phyloP scores from a whole-genome alignment of 176 grass and related monocot species.

The Oryza coarctata region DNA sequence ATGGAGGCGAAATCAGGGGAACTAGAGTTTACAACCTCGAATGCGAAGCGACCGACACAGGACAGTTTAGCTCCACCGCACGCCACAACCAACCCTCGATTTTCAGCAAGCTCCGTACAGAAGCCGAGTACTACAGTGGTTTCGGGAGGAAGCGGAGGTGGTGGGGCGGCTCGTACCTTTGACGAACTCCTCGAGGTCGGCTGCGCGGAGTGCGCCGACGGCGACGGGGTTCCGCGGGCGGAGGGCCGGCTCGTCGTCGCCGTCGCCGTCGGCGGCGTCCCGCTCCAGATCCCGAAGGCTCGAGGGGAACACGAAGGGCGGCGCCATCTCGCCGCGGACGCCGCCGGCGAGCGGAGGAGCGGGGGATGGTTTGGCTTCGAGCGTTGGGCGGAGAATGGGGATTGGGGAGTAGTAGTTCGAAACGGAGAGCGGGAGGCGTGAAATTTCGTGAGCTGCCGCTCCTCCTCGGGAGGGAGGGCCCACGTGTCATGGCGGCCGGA shows the following conservation, averaged over 20 bases:
- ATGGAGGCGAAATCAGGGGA: neutral
- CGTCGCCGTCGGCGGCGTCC: slow-evolving; percentile 26
- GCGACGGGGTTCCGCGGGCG: slow-evolving; percentile 58
- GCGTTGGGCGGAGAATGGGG: neutral
- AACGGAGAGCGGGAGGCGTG: slow-evolving; percentile 46
- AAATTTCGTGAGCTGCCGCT: neutral
- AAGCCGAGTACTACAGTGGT: neutral
- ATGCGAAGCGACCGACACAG: neutral
- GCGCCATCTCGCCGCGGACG: slow-evolving; percentile 52
- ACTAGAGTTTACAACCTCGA: slow-evolving; percentile 8
- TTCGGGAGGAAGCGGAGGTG: neutral
- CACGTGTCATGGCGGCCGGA: neutral
- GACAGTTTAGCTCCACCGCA: neutral
- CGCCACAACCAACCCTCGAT: neutral
- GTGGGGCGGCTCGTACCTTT: slow-evolving; percentile 53
- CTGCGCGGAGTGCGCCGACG: slow-evolving; percentile 57
- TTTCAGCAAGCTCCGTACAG: neutral
- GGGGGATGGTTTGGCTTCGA: neutral
- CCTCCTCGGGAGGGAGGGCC: neutral
- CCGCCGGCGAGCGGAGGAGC: slow-evolving; percentile 11
- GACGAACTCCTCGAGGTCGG: slow-evolving; percentile 91
- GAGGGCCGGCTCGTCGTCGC: slow-evolving; percentile 47
- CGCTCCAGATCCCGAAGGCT: slow-evolving; percentile 70
- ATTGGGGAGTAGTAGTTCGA: slow-evolving; percentile 36
- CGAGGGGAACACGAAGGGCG: slow-evolving; percentile 71